A percentile compares a stretch with the other conserved stretches of the same genome.
Evolutionary conservation across 208 protist genomes (phyloP).

Genomic region (Strigomonas oncopelti): DNA sequence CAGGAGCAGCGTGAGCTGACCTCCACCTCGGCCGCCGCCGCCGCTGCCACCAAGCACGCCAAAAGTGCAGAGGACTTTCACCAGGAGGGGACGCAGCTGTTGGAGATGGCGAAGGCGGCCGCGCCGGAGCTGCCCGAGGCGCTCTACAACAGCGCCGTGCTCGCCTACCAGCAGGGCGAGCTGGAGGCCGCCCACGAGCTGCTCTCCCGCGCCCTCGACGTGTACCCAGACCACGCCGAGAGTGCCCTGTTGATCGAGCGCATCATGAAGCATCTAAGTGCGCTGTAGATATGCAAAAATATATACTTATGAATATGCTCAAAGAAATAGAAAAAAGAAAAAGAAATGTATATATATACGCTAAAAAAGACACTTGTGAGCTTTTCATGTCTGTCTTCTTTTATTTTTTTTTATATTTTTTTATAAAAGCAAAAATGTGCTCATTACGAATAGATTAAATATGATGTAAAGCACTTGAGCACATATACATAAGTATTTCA

Average conservation of each 20-base stretch:
- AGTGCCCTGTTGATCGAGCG: conserved; percentile 55
- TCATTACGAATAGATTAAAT: background rate
- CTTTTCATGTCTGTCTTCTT: background rate
- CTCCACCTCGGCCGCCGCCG: conserved; percentile 36
- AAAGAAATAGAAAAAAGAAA: conserved; percentile 14
- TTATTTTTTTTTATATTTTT: too few relatives aligned
- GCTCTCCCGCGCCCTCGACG: conserved; percentile 61
- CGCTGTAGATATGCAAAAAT: conserved; percentile 34
- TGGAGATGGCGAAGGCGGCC: conserved; percentile 72
- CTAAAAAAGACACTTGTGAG: background rate
- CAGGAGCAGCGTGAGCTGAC: conserved; percentile 14
- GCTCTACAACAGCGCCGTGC: conserved; percentile 88
- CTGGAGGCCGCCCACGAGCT: conserved; percentile 76
- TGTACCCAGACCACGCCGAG: conserved; percentile 82
- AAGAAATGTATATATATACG: conserved; percentile 4
- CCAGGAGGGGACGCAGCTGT: conserved; percentile 51
- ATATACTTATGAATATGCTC: background rate
- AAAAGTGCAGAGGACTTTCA: conserved; percentile 25
- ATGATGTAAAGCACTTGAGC: background rate
- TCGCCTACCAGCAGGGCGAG: conserved; percentile 69
- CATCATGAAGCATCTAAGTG: conserved; percentile 50
- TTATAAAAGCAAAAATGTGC: background rate
- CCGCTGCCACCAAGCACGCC: background rate
- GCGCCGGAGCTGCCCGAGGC: conserved; percentile 84
- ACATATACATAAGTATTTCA: too few relatives aligned